Percentiles rank a stretch among this genome's conserved stretches.
Conservation (phyloP, 192 early-diverging fungal genomes). For the Diversispora eburnea region DNA sequence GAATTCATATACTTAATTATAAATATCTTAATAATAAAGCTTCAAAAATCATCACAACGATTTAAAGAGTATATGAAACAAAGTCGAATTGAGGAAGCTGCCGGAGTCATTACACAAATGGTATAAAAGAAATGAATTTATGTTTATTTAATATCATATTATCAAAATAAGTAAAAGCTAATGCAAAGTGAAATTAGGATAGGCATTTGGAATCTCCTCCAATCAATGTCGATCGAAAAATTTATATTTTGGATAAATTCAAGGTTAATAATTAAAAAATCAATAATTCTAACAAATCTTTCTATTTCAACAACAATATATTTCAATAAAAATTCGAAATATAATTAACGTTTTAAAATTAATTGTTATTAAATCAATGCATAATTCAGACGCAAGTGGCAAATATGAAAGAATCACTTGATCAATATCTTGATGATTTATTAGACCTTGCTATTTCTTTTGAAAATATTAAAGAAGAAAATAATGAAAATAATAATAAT, state of each 20-base stretch:
- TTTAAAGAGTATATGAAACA: constrained; percentile 20
- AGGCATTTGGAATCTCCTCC: constrained; percentile 18
- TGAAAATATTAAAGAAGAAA: constrained; percentile 10
- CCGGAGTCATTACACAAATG: constrained; percentile 17
- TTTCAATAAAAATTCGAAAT: background rate
- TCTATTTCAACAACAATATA: background rate
- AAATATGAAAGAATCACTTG: constrained; percentile 26
- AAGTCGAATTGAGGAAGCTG: constrained; percentile 25
- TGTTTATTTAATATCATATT: background rate
- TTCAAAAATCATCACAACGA: constrained; percentile 6
- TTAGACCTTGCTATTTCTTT: constrained; percentile 22
- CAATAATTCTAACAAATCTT: background rate
- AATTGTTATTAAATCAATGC: background rate
- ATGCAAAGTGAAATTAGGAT: constrained; percentile 8
- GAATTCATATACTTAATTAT: background rate
- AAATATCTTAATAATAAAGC: background rate
- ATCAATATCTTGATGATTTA: constrained; percentile 25
- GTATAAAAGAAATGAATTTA: background rate
- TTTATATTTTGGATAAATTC: constrained; percentile 26
- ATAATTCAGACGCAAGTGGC: constrained; percentile 5
- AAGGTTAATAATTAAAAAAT: constrained; percentile 23
- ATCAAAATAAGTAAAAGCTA: background rate
- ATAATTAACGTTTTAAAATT: background rate
- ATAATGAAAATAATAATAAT: too few relatives aligned
- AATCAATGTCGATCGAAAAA: constrained; percentile 11